phyloP scores from a whole-genome alignment of 2,329 filamentous ascomycete species.

The Beauveria brongniartii region DNA sequence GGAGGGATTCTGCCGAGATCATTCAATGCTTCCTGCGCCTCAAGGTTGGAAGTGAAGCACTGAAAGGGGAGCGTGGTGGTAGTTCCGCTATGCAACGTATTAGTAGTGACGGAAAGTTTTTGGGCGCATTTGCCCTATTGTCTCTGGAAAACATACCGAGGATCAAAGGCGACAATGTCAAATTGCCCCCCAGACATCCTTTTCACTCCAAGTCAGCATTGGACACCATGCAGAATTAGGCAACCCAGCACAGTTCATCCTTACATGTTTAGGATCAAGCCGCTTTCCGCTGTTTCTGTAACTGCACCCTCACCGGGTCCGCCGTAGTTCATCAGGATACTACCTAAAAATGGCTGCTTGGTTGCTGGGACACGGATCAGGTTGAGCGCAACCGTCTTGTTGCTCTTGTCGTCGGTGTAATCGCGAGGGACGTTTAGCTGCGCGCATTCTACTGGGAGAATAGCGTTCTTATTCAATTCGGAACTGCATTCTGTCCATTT shows the following conservation, averaged over 20 bases:
- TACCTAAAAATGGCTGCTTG: slow-evolving; percentile 19
- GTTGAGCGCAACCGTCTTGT: slow-evolving; percentile 10
- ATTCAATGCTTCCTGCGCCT: background rate
- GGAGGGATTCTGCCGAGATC: background rate
- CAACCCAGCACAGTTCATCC: background rate
- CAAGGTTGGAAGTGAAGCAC: slow-evolving; percentile 14
- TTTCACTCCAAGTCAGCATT: background rate
- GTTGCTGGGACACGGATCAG: slow-evolving; percentile 10
- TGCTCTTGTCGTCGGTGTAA: slow-evolving; percentile 10
- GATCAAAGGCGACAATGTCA: slow-evolving; percentile 22
- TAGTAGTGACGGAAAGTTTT: background rate
- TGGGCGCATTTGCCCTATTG: no score
- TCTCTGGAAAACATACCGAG: slow-evolving; percentile 16
- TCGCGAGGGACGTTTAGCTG: slow-evolving; percentile 15
- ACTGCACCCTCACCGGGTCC: slow-evolving; percentile 15
- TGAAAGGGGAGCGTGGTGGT: slow-evolving; percentile 16
- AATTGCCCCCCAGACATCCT: slow-evolving; percentile 20
- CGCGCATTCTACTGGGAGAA: slow-evolving; percentile 13
- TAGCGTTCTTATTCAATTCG: background rate
- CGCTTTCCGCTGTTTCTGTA: background rate
- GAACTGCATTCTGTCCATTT: background rate
- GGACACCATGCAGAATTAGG: no score
- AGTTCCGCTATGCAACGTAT: slow-evolving; percentile 12
- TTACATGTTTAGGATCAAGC: background rate
- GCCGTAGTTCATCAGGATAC: slow-evolving; percentile 24